phyloP scores from a whole-genome alignment of 768 basidiomycete species.

The Lentinula boryana region DNA sequence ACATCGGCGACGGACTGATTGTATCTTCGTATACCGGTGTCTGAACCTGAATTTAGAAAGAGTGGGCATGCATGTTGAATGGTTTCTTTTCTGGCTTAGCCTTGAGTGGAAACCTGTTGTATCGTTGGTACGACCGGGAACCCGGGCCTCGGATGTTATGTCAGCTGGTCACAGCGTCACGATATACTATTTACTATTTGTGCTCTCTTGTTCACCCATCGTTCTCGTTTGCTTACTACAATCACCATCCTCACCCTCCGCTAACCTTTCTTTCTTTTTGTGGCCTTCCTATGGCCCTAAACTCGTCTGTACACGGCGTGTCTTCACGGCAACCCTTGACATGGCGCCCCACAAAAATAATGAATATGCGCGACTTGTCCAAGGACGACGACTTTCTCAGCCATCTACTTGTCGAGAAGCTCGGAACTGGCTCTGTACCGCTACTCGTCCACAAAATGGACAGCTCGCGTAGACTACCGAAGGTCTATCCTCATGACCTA shows the following conservation, averaged over 20 bases:
- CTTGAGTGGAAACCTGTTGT: neutral
- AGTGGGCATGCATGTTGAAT: neutral
- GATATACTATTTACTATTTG: neutral
- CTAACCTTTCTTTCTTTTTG: constrained; percentile 8
- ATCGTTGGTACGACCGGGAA: neutral
- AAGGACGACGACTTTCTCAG: constrained; percentile 89
- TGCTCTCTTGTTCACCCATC: constrained; percentile 2
- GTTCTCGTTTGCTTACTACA: constrained; percentile 11
- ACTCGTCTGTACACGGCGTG: constrained; percentile 14
- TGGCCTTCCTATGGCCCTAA: constrained; percentile 16
- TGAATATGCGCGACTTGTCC: constrained; percentile 88
- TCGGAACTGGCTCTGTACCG: constrained; percentile 75
- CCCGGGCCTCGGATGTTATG: neutral
- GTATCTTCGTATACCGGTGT: neutral
- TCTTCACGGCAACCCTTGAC: constrained; percentile 26
- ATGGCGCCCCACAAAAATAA: constrained; percentile 84
- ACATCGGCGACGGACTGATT: neutral
- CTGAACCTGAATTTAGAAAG: neutral
- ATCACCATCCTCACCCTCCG: constrained; percentile 13
- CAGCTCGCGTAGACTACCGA: constrained; percentile 66
- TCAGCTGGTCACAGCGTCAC: neutral
- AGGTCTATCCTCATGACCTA: constrained; percentile 63
- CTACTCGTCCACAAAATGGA: constrained; percentile 91
- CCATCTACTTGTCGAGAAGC: constrained; percentile 83
- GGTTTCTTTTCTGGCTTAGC: neutral